These are phyloP conservation scores for Ceriops decandra DNA, from an alignment of 345 rosid genomes.

Conservation along the genomic window DNA sequence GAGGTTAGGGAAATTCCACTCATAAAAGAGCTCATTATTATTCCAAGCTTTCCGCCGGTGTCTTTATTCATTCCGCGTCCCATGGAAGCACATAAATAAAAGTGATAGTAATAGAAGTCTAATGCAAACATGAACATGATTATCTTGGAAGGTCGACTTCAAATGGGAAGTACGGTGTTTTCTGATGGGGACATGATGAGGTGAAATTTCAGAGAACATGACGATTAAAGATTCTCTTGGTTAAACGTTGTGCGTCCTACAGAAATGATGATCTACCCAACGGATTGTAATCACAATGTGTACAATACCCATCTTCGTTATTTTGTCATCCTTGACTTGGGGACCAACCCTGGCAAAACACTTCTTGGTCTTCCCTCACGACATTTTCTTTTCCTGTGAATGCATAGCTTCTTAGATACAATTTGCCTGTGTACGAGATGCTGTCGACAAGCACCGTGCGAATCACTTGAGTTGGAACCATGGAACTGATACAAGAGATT, in stretches of 20 bases:
- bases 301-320: neutral
- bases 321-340: conserved; percentile 4
- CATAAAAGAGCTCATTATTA: neutral
- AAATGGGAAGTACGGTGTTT: too few species aligned
- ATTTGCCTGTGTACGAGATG: conserved; percentile 42
- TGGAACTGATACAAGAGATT: too few species aligned
- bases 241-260: too few species aligned
- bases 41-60: neutral
- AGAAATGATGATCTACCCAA: too few species aligned
- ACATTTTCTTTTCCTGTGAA: conserved; percentile 35
- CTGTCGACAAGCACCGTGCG: conserved; percentile 31
- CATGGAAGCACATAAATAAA: neutral
- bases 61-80: neutral
- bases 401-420: conserved; percentile 46
- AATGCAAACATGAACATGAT: too few species aligned
- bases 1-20: conserved; percentile 23
- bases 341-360: conserved; percentile 26
- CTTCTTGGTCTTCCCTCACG: conserved; percentile 29
- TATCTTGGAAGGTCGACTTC: too few species aligned
- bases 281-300: too few species aligned
- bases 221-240: too few species aligned
- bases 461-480: too few species aligned
- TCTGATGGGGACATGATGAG: too few species aligned
- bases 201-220: too few species aligned
- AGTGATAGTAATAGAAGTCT: too few species aligned